Percentiles rank a stretch among this genome's conserved stretches.
phyloP scores from a whole-genome alignment of 768 basidiomycete species.

The Termitomyces sp. region DNA sequence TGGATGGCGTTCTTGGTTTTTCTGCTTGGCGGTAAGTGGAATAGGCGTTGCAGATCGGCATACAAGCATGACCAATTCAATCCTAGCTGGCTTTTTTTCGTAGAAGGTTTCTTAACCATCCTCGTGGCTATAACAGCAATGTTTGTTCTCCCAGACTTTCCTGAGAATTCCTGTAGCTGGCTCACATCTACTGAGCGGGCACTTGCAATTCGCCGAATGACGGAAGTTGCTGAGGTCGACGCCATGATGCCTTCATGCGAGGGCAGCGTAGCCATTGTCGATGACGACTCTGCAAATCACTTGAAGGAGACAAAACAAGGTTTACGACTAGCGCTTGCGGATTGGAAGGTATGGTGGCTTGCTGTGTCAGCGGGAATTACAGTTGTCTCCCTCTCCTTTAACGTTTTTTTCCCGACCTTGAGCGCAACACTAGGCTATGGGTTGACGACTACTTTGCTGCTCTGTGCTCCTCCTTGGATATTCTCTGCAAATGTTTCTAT shows the following conservation, averaged over 20 bases:
- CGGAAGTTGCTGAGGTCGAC: constrained; percentile 54
- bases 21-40: constrained; percentile 66
- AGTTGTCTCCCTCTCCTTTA: constrained; percentile 65
- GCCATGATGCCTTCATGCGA: constrained; percentile 37
- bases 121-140: constrained; percentile 48
- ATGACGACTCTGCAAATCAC: not conserved
- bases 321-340: constrained; percentile 56
- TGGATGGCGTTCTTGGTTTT: constrained; percentile 72
- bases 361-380: constrained; percentile 55
- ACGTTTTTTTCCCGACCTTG: constrained; percentile 77
- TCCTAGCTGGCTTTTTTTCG: constrained; percentile 69
- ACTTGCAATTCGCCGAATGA: constrained; percentile 59
- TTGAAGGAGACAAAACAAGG: constrained; percentile 32
- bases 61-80: not conserved
- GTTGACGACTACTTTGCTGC: constrained; percentile 58
- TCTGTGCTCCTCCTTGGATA: constrained; percentile 80
- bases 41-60: not conserved
- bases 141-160: constrained; percentile 78
- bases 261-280: not conserved
- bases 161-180: constrained; percentile 54
- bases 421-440: constrained; percentile 66
- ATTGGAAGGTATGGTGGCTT: constrained; percentile 86
- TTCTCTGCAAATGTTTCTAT: constrained; percentile 62
- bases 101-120: constrained; percentile 64
- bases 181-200: constrained; percentile 54